Evolutionary conservation across 2,329 filamentous ascomycete genomes (phyloP), one percentile per base, ranked within the genome.

Genomic region (Trichophyton verrucosum): DNA sequence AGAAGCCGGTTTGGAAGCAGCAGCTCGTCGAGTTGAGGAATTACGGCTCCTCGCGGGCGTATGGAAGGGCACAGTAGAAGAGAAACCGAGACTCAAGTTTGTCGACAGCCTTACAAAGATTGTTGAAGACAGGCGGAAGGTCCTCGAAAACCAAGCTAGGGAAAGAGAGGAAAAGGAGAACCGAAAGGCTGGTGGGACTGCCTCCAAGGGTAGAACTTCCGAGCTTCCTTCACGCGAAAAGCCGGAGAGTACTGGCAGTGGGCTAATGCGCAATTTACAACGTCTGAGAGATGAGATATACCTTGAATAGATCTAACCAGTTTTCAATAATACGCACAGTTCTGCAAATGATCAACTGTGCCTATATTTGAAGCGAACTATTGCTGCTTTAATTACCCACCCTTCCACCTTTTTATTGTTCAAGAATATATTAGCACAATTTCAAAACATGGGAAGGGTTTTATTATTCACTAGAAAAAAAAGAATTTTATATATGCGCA

Each of bases 11-110:
- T 78, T 94, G 7, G 69, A 73, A 5, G 83, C 84, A 60, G 94
- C 94, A 0, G 82, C 82, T 11, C 80, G 81, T 60, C 80, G 89
- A 51, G 85, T 97, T 13, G 86, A 90, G 68, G 84, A 88, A 69
- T 79, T 97, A 61, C 86, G 90, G 68, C 82, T 85, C 64, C 75
- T 97, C 64, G 84, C 85, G 3, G 76, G 76, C n/a, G 85, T 99
- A 22, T 99, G 94, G 91, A 92, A 88, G 71, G 91, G 91, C n/a
- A 96, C 94, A 1, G 87, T 89, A 0, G 94, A 99, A 75, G 94
- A 97, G 72, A 95, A 89, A 74, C 89, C 90, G 4, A 80, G 94
- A 59, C 76, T 77, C 8, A 88, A 84, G 68, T 91, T 96, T 70
- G 86, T 99, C 17, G 92, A 97, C 65, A 81, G 82, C 58, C 73